Conservation (phyloP, 2,329 filamentous ascomycete species). For the Plenodomus biglobosus region DNA sequence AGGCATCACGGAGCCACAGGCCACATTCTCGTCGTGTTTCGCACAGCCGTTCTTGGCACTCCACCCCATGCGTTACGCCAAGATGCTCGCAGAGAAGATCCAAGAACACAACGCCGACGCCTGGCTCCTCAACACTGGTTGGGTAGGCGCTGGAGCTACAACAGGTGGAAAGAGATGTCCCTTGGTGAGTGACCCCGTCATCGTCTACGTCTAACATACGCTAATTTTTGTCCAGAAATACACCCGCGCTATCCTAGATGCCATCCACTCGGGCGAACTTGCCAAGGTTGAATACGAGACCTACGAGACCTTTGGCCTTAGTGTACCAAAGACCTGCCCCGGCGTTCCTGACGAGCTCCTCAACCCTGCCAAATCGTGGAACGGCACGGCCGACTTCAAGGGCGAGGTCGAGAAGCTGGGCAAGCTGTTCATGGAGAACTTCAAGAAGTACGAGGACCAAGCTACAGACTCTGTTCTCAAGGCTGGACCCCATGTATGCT, state of each 20-base stretch:
- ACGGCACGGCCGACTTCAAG: slow-evolving; percentile 77
- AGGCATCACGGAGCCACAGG: slow-evolving; percentile 93
- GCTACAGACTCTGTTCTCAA: slow-evolving; percentile 56
- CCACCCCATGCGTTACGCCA: slow-evolving; percentile 98
- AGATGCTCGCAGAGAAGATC: slow-evolving; percentile 99
- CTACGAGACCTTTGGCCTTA: slow-evolving; percentile 95
- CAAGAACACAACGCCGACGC: slow-evolving; percentile 91
- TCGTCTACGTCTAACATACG: no score
- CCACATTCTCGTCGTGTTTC: slow-evolving; percentile 99
- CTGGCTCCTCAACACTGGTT: slow-evolving; percentile 98
- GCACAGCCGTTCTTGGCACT: slow-evolving; percentile 98
- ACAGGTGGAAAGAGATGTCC: slow-evolving; percentile 72
- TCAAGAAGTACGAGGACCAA: slow-evolving; percentile 88
- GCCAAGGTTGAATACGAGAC: slow-evolving; percentile 90
- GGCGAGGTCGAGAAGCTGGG: slow-evolving; percentile 89
- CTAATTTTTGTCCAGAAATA: slow-evolving; percentile 98
- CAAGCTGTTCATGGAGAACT: slow-evolving; percentile 91
- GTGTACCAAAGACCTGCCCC: slow-evolving; percentile 88
- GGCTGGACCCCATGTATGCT: slow-evolving; percentile 49
- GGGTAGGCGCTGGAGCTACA: slow-evolving; percentile 87
- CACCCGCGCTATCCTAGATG: slow-evolving; percentile 95
- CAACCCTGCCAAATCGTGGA: slow-evolving; percentile 94
- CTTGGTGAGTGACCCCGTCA: no score
- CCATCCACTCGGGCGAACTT: slow-evolving; percentile 96
- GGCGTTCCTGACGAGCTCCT: slow-evolving; percentile 88